Conservation (phyloP, 805 yeast genomes). For the Saccharomycopsis microspora region DNA sequence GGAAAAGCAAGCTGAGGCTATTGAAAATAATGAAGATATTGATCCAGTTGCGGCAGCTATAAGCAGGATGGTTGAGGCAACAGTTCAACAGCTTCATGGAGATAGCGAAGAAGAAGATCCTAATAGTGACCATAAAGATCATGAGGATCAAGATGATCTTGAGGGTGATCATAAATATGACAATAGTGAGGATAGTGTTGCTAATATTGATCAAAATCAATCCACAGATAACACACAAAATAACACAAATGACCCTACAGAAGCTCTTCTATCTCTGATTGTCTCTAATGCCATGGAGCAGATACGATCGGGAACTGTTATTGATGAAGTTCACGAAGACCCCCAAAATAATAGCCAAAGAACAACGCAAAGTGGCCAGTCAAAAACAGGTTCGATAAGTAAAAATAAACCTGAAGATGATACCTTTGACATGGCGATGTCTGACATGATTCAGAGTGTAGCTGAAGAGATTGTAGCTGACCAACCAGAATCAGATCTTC, state of each 20-base stretch:
- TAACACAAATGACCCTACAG: background rate
- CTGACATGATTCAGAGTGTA: slow-evolving; percentile 14
- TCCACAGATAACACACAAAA: background rate
- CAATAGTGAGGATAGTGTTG: background rate
- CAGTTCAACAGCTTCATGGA: background rate
- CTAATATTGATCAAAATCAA: background rate
- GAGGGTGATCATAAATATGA: background rate
- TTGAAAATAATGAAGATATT: slow-evolving; percentile 1
- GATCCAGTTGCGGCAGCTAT: background rate
- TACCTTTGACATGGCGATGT: slow-evolving; percentile 14
- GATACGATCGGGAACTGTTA: slow-evolving; percentile 3
- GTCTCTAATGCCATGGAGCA: background rate
- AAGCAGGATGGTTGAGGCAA: background rate
- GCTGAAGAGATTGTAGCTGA: slow-evolving; percentile 14
- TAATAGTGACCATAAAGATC: background rate
- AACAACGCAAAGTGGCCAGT: background rate
- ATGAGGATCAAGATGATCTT: background rate
- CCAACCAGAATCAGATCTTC: slow-evolving; percentile 6
- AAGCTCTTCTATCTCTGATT: background rate
- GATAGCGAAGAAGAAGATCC: background rate
- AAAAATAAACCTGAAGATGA: background rate
- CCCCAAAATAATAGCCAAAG: background rate
- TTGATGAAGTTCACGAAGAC: slow-evolving; percentile 2
- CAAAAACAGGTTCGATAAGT: background rate
- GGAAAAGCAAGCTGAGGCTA: slow-evolving; percentile 4